These are phyloP conservation scores for Rhytidiadelphus loreus DNA, from an alignment of 225 moss, liverwort and hornwort species.

Conservation along the genomic window DNA sequence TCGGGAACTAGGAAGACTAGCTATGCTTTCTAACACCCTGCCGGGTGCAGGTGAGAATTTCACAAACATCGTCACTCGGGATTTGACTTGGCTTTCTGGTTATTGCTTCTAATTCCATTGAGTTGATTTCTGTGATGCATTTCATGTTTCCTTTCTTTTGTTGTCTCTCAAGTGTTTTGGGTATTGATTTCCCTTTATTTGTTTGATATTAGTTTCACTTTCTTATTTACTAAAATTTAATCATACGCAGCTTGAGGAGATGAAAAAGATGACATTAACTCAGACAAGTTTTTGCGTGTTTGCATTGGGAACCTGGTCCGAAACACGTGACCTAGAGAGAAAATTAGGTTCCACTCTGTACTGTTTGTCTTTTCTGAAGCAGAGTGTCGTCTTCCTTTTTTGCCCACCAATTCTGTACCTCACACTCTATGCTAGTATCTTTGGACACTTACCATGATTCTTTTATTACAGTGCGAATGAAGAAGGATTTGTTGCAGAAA, in stretches of 20 bases:
- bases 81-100: neutral
- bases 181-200: neutral
- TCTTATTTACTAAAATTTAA: neutral
- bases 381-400: neutral
- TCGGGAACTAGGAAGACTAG: slow-evolving; percentile 68
- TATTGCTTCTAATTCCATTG: neutral
- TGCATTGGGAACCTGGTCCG: neutral
- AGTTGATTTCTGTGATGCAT: neutral
- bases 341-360: neutral
- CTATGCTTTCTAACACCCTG: slow-evolving; percentile 66
- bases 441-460: neutral
- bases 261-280: neutral
- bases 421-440: neutral
- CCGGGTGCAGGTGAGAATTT: slow-evolving; percentile 27
- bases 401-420: neutral
- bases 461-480: slow-evolving; percentile 8
- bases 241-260: neutral
- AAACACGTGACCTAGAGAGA: neutral
- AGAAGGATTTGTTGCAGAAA: neutral
- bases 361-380: neutral
- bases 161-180: neutral
- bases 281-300: neutral
- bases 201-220: neutral
- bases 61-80: neutral
- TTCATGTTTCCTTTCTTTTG: neutral